Percentiles rank a stretch among this genome's conserved stretches.
These are phyloP conservation scores for Floccularia luteovirens DNA, from an alignment of 768 basidiomycete species.

Conservation along the genomic window DNA sequence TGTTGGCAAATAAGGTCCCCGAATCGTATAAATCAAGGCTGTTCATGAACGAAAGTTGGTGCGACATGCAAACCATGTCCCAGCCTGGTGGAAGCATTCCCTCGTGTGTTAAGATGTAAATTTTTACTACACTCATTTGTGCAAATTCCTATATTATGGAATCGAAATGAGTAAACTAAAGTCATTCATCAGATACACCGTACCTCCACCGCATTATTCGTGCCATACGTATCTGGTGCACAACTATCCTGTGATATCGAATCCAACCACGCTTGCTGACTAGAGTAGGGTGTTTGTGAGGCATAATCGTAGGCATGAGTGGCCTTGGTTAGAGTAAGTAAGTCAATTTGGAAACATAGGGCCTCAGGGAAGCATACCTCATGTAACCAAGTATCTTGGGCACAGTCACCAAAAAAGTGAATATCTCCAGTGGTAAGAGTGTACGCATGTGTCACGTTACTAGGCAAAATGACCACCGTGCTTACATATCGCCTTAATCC, in stretches of 20 bases:
- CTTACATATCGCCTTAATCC: conserved; percentile 20
- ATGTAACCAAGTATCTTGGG: conserved; percentile 20
- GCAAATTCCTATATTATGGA: conserved; percentile 24
- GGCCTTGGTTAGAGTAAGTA: conserved; percentile 10
- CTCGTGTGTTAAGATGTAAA: conserved; percentile 15
- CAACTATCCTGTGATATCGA: conserved; percentile 18
- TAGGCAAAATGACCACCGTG: conserved; percentile 13
- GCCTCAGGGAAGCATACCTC: conserved; percentile 13
- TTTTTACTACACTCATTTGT: conserved; percentile 17
- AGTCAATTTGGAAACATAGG: not conserved
- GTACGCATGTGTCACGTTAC: conserved; percentile 15
- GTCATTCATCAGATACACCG: conserved; percentile 3
- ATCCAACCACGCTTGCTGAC: conserved; percentile 11
- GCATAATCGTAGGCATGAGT: conserved; percentile 24
- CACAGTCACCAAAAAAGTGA: conserved; percentile 19
- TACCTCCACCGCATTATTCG: conserved; percentile 18
- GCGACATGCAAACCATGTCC: conserved; percentile 17
- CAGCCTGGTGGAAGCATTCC: conserved; percentile 16
- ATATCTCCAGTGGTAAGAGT: conserved; percentile 22
- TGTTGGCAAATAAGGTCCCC: conserved; percentile 17
- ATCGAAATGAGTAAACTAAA: no score
- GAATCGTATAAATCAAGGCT: conserved; percentile 14
- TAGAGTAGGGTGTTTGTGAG: conserved; percentile 10
- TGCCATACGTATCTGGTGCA: conserved; percentile 20
- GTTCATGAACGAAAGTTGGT: conserved; percentile 17